A percentile compares a stretch with the other conserved stretches of the same genome.
phyloP scores from a whole-genome alignment of 192 early-diverging fungal species.

The Backusella liffmaniae region DNA sequence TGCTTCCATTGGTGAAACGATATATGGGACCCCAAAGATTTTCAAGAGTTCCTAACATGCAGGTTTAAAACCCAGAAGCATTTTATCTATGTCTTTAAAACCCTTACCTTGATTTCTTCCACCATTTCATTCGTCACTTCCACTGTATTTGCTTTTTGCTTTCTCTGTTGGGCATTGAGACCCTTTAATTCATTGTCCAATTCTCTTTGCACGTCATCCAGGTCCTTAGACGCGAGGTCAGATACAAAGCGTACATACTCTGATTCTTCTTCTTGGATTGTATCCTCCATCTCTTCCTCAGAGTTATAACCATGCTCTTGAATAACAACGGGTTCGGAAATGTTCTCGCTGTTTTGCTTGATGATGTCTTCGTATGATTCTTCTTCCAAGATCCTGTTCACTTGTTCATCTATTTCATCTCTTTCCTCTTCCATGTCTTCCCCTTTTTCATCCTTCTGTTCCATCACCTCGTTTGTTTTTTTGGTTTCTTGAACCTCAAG shows the following conservation, averaged over 20 bases:
- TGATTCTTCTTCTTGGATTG: slow-evolving; percentile 44
- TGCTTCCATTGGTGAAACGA: slow-evolving; percentile 94
- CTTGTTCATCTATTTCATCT: slow-evolving; percentile 2
- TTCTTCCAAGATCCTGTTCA: not conserved
- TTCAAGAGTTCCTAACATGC: slow-evolving; percentile 62
- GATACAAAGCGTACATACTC: slow-evolving; percentile 71
- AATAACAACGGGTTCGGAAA: not conserved
- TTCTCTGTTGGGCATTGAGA: slow-evolving; percentile 48
- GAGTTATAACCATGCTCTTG: slow-evolving; percentile 17
- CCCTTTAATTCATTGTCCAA: slow-evolving; percentile 52
- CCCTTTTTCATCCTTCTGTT: not conserved
- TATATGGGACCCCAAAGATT: slow-evolving; percentile 93
- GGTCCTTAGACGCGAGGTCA: slow-evolving; percentile 39
- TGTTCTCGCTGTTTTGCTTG: not conserved
- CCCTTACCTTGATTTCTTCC: slow-evolving; percentile 59
- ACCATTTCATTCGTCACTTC: slow-evolving; percentile 74
- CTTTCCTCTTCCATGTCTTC: not conserved
- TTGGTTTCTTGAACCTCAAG: not conserved
- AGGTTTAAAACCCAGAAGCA: not conserved
- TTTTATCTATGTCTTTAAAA: not conserved
- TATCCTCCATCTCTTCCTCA: slow-evolving; percentile 30
- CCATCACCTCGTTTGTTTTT: not conserved
- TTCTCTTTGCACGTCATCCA: slow-evolving; percentile 39
- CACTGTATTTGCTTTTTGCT: slow-evolving; percentile 58
- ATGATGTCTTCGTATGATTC: not conserved